These are phyloP conservation scores for Chlorella sp. DNA, from an alignment of 139 green algal genomes.

Conservation along the genomic window DNA sequence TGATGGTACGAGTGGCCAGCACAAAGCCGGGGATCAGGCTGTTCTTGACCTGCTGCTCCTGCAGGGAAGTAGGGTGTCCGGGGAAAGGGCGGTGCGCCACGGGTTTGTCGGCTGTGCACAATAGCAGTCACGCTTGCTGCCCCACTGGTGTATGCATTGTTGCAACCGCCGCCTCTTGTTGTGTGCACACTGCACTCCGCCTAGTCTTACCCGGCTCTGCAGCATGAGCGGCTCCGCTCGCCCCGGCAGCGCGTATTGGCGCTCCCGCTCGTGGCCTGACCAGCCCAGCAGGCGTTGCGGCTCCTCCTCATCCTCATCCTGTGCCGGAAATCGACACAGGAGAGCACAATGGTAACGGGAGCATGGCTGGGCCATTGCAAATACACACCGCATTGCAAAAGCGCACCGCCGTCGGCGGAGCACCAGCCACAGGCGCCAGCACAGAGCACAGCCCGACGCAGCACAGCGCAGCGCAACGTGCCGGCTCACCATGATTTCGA, in stretches of 20 bases:
- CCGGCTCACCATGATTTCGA: conserved; percentile 47
- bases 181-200: too few relatives aligned
- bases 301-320: conserved; percentile 34
- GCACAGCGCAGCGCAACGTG: not conserved
- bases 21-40: conserved; percentile 56
- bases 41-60: conserved; percentile 31
- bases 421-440: not conserved
- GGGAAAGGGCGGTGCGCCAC: too few relatives aligned
- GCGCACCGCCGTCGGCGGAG: not conserved
- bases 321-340: too few relatives aligned
- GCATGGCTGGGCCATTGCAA: not conserved
- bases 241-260: conserved; percentile 27
- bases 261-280: conserved; percentile 6
- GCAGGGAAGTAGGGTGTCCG: not conserved
- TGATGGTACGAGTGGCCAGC: not conserved
- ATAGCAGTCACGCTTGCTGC: too few relatives aligned
- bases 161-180: too few relatives aligned
- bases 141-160: too few relatives aligned
- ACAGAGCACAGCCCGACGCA: not conserved
- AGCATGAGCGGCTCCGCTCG: conserved; percentile 3
- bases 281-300: conserved; percentile 15
- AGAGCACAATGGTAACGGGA: not conserved
- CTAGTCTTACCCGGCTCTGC: conserved; percentile 17
- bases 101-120: too few relatives aligned
- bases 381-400: not conserved